Base-by-base conservation (phyloP, 306 rosid species). In the Rubus parviflorus region DNA sequence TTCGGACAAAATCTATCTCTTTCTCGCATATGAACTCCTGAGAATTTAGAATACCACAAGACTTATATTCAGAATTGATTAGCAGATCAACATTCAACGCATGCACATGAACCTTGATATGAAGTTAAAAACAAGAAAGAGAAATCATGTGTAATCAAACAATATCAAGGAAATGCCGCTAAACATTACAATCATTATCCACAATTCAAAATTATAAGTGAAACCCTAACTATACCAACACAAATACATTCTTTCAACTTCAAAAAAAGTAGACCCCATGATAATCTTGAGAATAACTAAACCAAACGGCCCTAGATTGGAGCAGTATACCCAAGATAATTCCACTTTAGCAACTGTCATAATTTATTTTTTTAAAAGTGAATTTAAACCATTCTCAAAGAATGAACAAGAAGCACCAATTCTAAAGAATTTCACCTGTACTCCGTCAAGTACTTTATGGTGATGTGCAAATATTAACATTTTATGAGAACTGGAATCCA, bases 401-500 rank as follows among this genome's bases (percentile, higher is more conserved):
- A 53, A 66, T 67, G 68, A 79, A 83, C 49, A 52, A 81, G 60
- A 78, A 60, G 54, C 73, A 63, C 70, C 73, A 79, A 73, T 46
- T 49, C 11, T 52, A 53, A 79, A 62, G 75, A 82, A 35, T 66
- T 73, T 68, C 76, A 94, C 98, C 91, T 94, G 98, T 76, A 92
- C 81, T 79, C 92, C 92, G 17, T 94, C 96, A 80, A 94, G 98
- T 67, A 92, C 98, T 84, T 83, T 92, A 82, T 84, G 97, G 79
- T 94, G 97, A 89, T 94, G 98, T 54, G 91, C 97, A 90, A 94
- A 94, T 80, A 94, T 85, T 71, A 94, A 84, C 97, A 90, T 94
- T 85, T 92, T 94, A 22, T 87, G 89, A 79, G 95, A 85, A 75
- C 72, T 79, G 7, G 72, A 80, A 75, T 64, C 79, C 20, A 69